Conservation (phyloP, 768 basidiomycete genomes). For the Cantharellus anzutake region DNA sequence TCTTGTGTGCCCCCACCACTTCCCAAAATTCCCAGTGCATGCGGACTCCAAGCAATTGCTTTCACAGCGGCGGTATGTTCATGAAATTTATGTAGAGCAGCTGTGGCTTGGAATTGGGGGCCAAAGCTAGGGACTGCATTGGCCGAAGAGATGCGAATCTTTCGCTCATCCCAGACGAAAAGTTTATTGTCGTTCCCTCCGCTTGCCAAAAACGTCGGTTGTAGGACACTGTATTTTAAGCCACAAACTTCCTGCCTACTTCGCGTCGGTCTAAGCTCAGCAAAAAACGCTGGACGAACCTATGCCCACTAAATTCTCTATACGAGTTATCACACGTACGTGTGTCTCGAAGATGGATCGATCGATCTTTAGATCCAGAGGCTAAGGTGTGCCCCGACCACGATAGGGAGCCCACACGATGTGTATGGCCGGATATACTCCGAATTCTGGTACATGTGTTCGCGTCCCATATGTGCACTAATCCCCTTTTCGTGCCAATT, state of each 20-base stretch:
- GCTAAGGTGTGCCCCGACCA: conserved; percentile 83
- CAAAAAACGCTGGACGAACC: conserved; percentile 11
- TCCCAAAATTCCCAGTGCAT: conserved; percentile 74
- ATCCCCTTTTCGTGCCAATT: conserved; percentile 78
- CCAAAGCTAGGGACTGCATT: background rate
- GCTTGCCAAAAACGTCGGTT: conserved; percentile 56
- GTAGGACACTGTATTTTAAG: conserved; percentile 62
- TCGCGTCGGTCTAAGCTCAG: conserved; percentile 8
- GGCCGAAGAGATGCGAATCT: background rate
- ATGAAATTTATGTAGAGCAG: conserved; percentile 68
- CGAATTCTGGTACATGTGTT: conserved; percentile 52
- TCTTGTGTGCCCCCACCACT: conserved; percentile 98
- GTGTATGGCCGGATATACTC: conserved; percentile 72
- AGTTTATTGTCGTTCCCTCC: conserved; percentile 99
- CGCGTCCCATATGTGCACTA: conserved; percentile 88
- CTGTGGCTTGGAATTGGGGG: background rate
- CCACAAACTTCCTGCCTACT: conserved; percentile 87
- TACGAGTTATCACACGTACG: conserved; percentile 56
- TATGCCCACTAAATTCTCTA: conserved; percentile 48
- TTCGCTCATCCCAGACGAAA: conserved; percentile 81
- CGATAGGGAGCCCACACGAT: conserved; percentile 82
- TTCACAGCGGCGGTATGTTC: conserved; percentile 97
- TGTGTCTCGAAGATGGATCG: conserved; percentile 83
- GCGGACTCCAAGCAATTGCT: conserved; percentile 96
- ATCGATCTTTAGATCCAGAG: conserved; percentile 80